Evolutionary conservation across 768 basidiomycete species (phyloP).

Genomic region (Asterophora parasitica): DNA sequence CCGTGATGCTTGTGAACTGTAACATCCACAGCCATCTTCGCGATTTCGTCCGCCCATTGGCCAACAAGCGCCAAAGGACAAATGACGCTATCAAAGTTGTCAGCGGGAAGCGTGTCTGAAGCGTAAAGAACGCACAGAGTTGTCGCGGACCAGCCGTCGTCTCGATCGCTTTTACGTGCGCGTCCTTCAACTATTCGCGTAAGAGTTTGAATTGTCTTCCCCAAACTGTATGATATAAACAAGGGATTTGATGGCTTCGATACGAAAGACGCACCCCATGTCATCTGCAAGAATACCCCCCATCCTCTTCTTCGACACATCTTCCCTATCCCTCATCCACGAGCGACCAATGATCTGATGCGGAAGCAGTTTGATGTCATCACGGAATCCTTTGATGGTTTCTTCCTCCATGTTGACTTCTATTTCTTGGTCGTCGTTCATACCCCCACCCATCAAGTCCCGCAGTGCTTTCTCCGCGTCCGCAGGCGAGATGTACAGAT

Average conservation of each 20-base stretch:
- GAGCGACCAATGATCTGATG: slow-evolving; percentile 82
- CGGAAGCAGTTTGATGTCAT: slow-evolving; percentile 66
- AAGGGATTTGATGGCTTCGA: neutral
- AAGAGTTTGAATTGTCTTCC: slow-evolving; percentile 90
- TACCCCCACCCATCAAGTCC: slow-evolving; percentile 67
- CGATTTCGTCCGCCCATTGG: slow-evolving; percentile 88
- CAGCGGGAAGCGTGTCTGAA: neutral
- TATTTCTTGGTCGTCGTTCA: slow-evolving; percentile 51
- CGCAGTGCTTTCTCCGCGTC: slow-evolving; percentile 78
- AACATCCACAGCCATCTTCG: slow-evolving; percentile 62
- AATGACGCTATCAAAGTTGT: slow-evolving; percentile 55
- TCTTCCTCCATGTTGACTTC: slow-evolving; percentile 65
- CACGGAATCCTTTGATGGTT: slow-evolving; percentile 71
- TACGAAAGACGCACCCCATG: slow-evolving; percentile 58
- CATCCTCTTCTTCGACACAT: slow-evolving; percentile 54
- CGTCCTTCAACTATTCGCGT: slow-evolving; percentile 82
- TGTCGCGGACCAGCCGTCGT: slow-evolving; percentile 64
- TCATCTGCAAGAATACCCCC: slow-evolving; percentile 94
- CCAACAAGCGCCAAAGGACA: slow-evolving; percentile 83
- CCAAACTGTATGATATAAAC: slow-evolving; percentile 41
- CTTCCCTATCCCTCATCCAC: slow-evolving; percentile 88
- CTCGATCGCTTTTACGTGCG: slow-evolving; percentile 62
- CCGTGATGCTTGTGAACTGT: slow-evolving; percentile 85
- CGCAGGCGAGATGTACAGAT: slow-evolving; percentile 30
- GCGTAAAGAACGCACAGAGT: slow-evolving; percentile 53